Percentiles rank a stretch among this genome's conserved stretches.
phyloP scores from a whole-genome alignment of 83 land plant genomes.

The Isoetes engelmannii region DNA sequence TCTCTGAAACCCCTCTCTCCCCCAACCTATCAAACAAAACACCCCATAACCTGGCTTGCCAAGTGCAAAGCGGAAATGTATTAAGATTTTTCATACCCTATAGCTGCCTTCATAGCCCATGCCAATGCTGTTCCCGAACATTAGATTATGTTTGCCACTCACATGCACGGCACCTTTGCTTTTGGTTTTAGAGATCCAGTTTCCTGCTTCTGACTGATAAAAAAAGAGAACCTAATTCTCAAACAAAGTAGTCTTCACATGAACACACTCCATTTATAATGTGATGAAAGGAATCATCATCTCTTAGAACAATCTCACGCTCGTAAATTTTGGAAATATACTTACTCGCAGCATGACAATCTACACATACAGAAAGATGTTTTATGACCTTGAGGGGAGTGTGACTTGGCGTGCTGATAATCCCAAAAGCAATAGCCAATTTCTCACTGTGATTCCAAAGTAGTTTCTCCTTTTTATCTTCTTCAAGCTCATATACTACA shows the following conservation, averaged over 20 bases:
- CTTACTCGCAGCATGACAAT: slow-evolving; percentile 24
- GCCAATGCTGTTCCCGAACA: no score
- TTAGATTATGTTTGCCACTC: no score
- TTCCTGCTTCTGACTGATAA: no score
- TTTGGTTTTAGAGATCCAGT: no score
- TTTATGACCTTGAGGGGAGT: slow-evolving; percentile 30
- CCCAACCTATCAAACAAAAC: no score
- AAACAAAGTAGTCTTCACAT: slow-evolving; percentile 21
- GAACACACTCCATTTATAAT: slow-evolving; percentile 20
- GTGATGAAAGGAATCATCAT: slow-evolving; percentile 18
- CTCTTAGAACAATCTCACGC: slow-evolving; percentile 22
- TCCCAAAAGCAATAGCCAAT: slow-evolving; percentile 41
- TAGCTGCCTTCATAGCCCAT: no score
- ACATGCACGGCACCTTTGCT: no score
- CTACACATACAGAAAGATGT: slow-evolving; percentile 29
- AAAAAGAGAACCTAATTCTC: no score
- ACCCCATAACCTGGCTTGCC: no score
- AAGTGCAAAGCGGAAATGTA: no score
- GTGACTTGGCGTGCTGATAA: slow-evolving; percentile 18
- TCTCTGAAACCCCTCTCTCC: no score
- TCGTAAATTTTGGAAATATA: slow-evolving; percentile 13
- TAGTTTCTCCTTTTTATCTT: slow-evolving; percentile 32
- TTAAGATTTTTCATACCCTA: no score
- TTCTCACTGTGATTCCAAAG: slow-evolving; percentile 34
- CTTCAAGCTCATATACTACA: slow-evolving; percentile 26